These are phyloP conservation scores for Aspergillus tamarii DNA, from an alignment of 2,329 filamentous ascomycete species.

Conservation along the genomic window DNA sequence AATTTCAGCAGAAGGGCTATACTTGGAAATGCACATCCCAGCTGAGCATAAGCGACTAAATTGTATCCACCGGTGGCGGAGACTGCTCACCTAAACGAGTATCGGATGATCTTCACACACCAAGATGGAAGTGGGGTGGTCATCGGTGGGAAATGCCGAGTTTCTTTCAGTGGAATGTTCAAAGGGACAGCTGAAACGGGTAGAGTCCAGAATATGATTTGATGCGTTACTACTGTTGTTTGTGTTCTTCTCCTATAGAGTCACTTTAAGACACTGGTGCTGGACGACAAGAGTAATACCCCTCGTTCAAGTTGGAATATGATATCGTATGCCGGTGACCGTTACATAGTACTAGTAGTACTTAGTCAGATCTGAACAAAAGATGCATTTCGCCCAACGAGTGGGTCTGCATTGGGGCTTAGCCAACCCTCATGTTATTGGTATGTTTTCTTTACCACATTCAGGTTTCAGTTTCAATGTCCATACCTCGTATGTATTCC, in stretches of 20 bases:
- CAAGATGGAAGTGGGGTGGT: slow-evolving; percentile 14
- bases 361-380: slow-evolving; percentile 7
- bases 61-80: slow-evolving; percentile 10
- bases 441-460: slow-evolving; percentile 18
- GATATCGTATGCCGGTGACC: neutral
- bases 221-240: neutral
- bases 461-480: slow-evolving; percentile 20
- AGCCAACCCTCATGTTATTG: slow-evolving; percentile 32
- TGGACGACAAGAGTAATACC: neutral
- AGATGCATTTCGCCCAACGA: slow-evolving; percentile 12
- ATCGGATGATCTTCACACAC: slow-evolving; percentile 25
- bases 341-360: neutral
- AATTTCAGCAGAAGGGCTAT: slow-evolving; percentile 7
- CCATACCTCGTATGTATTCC: slow-evolving; percentile 11
- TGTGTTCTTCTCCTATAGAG: neutral
- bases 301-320: neutral
- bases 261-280: neutral
- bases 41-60: slow-evolving; percentile 11
- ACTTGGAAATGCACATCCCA: slow-evolving; percentile 10
- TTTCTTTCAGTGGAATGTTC: neutral
- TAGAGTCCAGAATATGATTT: neutral
- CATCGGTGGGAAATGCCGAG: neutral
- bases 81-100: slow-evolving; percentile 8
- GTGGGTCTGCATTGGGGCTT: slow-evolving; percentile 37
- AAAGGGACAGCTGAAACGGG: slow-evolving; percentile 2